These are phyloP conservation scores for Naganishia antarctica DNA, from an alignment of 768 basidiomycete species.

Conservation along the genomic window DNA sequence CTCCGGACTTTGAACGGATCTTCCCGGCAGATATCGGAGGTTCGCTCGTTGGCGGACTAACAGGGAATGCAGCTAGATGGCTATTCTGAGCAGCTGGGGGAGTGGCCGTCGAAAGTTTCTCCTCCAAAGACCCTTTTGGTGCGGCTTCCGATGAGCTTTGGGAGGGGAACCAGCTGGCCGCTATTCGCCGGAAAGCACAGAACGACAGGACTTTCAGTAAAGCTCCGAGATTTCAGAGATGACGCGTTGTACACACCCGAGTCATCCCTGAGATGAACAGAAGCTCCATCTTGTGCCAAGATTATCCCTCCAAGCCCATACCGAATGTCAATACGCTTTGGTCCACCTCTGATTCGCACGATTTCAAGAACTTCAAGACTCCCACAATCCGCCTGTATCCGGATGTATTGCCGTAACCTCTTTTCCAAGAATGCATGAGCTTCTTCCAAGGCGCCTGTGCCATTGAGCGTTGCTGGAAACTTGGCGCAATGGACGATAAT, in stretches of 20 bases:
- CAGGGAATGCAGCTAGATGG: conserved; percentile 4
- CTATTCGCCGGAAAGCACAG: no score
- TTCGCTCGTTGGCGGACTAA: conserved; percentile 7
- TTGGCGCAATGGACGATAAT: conserved; percentile 7
- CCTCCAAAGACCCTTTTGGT: neutral
- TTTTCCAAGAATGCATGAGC: conserved; percentile 3
- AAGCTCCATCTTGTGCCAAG: conserved; percentile 3
- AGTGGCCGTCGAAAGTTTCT: neutral
- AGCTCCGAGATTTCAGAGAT: neutral
- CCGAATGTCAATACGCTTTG: conserved; percentile 13
- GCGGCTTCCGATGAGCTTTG: neutral
- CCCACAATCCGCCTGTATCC: conserved; percentile 1
- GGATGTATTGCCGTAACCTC: conserved; percentile 15
- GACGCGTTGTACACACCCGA: neutral
- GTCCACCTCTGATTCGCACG: neutral
- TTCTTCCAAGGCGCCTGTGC: conserved; percentile 1
- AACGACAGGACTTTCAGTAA: no score
- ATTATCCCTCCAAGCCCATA: conserved; percentile 1
- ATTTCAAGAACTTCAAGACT: conserved; percentile 2
- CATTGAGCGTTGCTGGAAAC: conserved; percentile 8
- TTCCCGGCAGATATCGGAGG: neutral
- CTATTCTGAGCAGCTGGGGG: conserved; percentile 5
- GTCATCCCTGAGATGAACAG: neutral
- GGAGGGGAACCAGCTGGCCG: conserved; percentile 12
- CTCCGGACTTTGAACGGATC: neutral